These are phyloP conservation scores for Schwanniomyces occidentalis DNA, from an alignment of 805 yeast genomes.

Conservation along the genomic window DNA sequence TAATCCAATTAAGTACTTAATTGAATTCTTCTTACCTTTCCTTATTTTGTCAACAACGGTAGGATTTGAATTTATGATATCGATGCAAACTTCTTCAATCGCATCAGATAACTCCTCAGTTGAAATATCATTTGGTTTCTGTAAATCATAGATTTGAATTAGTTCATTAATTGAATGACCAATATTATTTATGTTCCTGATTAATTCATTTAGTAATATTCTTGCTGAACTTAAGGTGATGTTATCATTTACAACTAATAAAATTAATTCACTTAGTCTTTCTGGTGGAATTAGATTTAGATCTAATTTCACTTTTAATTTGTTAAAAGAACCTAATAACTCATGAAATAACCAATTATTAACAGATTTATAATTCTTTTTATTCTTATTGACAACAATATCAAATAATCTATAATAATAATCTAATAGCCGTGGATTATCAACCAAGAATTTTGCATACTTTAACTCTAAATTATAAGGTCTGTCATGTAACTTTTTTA, in stretches of 20 bases:
- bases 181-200: conserved; percentile 46
- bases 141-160: conserved; percentile 55
- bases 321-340: conserved; percentile 66
- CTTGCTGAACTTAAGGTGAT: conserved; percentile 72
- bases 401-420: conserved; percentile 53
- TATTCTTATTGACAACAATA: conserved; percentile 14
- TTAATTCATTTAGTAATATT: conserved; percentile 59
- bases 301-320: conserved; percentile 41
- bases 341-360: conserved; percentile 86
- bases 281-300: conserved; percentile 30
- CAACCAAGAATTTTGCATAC: conserved; percentile 71
- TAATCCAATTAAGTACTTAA: conserved; percentile 80
- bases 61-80: conserved; percentile 45
- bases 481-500: conserved; percentile 42
- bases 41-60: conserved; percentile 58
- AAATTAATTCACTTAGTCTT: conserved; percentile 56
- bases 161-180: conserved; percentile 38
- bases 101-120: conserved; percentile 36
- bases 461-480: conserved; percentile 64
- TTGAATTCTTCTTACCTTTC: conserved; percentile 60
- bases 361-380: conserved; percentile 39
- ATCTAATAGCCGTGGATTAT: conserved; percentile 46
- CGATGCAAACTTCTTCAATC: conserved; percentile 42
- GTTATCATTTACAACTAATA: conserved; percentile 42
- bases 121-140: conserved; percentile 23